Base-by-base conservation (phyloP, 768 basidiomycete genomes). In the Russula lepida region DNA sequence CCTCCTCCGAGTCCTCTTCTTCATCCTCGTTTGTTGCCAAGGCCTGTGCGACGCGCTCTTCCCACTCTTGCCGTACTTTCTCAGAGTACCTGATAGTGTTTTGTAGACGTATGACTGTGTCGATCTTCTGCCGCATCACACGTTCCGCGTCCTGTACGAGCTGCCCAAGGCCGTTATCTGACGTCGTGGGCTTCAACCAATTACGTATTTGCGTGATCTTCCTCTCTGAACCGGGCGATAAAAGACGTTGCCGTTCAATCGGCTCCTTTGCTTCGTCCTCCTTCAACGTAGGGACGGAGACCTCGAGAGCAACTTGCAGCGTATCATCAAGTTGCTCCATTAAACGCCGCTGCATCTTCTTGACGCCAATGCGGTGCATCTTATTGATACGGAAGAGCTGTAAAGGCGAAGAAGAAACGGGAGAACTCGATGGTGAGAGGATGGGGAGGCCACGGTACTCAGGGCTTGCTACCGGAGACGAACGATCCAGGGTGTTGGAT, bases 31-130 rank as follows among this genome's bases (percentile, higher is more conserved):
- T 74, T 35, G 75, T 75, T 4, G 80, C 80, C 35, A 95, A 73
- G 44, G 79, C 81, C 67, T 83, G 80, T 62, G 84, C 87, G 15
- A 97, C 87, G 67, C 83, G 85, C 69, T 90, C 88, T 73, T 98
- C 89, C 95, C 95, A 98, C 74, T 98, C 97, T 68, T 88, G 88
- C 77, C 95, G 86, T 32, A 97, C 90, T 76, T 95, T 95, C 77
- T 98, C 97, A 43, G 93, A 86, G 73, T 98, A 98, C 56, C 91
- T 81, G 67, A 99, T 94, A 21, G 94, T 98, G 70, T 95, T 97
- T 74, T 95, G 92, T 85, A 99, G 85, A 41, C 97, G 85, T 64
- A 92, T 89, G 52, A 98, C 91, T 66, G 88, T 93, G 72, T 95
- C 94, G 64, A 94, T 83, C 79, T 99, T 99, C 74, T 91, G 87